A percentile compares a stretch with the other conserved stretches of the same genome.
Conservation (phyloP, 192 early-diverging fungal species). For the Dissophora globulifera region DNA sequence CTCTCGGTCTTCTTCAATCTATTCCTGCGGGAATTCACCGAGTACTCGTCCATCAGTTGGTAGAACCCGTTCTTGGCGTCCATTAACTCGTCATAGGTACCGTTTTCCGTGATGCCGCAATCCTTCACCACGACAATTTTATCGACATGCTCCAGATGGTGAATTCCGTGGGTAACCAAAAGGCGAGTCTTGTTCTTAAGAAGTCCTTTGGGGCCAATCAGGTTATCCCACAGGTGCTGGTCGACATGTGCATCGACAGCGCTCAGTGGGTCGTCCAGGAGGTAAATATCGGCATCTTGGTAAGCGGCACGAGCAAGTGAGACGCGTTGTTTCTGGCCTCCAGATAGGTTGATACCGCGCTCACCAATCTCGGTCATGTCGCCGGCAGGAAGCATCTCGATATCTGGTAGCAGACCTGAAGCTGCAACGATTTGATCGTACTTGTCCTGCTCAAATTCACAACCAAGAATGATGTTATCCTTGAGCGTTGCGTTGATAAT, state of each 20-base stretch:
- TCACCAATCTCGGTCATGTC: constrained; percentile 95
- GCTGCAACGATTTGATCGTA: constrained; percentile 77
- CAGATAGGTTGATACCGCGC: constrained; percentile 89
- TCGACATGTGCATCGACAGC: constrained; percentile 86
- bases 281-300: constrained; percentile 74
- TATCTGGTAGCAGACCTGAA: constrained; percentile 84
- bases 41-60: constrained; percentile 64
- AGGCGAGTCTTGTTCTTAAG: constrained; percentile 80
- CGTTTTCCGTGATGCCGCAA: constrained; percentile 72
- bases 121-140: constrained; percentile 75
- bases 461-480: constrained; percentile 93
- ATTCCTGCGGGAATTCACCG: constrained; percentile 37
- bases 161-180: constrained; percentile 84
- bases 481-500: constrained; percentile 92
- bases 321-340: constrained; percentile 87
- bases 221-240: constrained; percentile 69
- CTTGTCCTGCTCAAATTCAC: constrained; percentile 69
- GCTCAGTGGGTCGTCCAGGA: constrained; percentile 89
- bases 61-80: constrained; percentile 62
- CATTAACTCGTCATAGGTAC: constrained; percentile 69
- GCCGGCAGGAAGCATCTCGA: constrained; percentile 84
- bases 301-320: constrained; percentile 82
- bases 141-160: constrained; percentile 77
- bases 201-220: constrained; percentile 78
- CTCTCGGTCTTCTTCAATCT: background rate